Conservation (phyloP, 129 eudicot species). For the Daucus carota region DNA sequence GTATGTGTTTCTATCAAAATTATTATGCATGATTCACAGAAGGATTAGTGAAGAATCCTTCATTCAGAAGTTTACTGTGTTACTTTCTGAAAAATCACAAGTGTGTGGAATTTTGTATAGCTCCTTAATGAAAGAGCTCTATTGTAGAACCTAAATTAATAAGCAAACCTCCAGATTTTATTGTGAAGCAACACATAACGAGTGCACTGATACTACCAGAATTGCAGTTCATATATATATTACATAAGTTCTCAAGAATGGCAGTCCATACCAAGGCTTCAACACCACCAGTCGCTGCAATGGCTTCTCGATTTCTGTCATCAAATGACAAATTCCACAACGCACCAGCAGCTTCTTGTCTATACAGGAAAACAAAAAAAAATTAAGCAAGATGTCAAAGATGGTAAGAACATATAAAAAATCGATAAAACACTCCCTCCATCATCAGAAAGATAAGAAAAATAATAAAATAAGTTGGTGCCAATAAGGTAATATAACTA, state of each 20-base stretch:
- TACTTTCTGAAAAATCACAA: neutral
- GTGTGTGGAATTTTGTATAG: neutral
- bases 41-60: neutral
- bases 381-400: neutral
- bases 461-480: neutral
- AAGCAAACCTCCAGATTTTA: neutral
- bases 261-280: slow-evolving; percentile 83
- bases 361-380: slow-evolving; percentile 12
- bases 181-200: neutral
- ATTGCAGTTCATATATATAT: slow-evolving; percentile 6
- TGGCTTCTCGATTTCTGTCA: slow-evolving; percentile 92
- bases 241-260: slow-evolving; percentile 9
- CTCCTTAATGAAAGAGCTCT: neutral
- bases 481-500: neutral
- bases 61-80: neutral
- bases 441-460: neutral
- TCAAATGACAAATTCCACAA: slow-evolving; percentile 96
- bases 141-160: neutral
- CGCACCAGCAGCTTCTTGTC: slow-evolving; percentile 99
- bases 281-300: slow-evolving; percentile 89
- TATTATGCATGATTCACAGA: neutral
- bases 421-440: neutral
- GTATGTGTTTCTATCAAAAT: neutral
- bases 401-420: neutral
- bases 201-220: slow-evolving; percentile 12